Percentiles rank a stretch among this genome's conserved stretches.
Conservation (phyloP, 331 rosid species). For the Malus hybrid region DNA sequence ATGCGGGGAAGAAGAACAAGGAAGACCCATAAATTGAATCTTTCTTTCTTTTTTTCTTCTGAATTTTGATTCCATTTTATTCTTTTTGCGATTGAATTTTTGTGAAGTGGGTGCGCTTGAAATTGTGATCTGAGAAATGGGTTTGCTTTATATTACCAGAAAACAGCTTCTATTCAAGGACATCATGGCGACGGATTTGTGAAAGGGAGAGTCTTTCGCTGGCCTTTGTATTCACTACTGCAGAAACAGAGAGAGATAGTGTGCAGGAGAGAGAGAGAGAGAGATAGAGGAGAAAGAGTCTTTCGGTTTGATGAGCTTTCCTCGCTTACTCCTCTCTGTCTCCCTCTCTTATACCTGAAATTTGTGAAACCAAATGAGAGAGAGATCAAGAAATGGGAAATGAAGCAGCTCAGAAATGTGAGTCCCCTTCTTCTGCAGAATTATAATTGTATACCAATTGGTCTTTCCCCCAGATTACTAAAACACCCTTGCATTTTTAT, state of each 20-base stretch:
- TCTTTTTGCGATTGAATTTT: neutral
- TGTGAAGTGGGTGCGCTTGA: constrained; percentile 3
- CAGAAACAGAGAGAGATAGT: neutral
- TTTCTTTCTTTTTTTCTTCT: too few species aligned
- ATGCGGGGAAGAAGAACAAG: neutral
- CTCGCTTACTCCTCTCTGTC: constrained; percentile 27
- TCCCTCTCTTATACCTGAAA: constrained; percentile 19
- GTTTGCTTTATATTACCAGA: constrained; percentile 31
- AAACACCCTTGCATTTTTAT: constrained; percentile 1
- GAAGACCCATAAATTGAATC: neutral
- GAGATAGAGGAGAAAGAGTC: neutral
- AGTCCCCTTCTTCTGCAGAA: neutral
- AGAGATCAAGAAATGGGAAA: neutral
- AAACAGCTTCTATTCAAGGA: constrained; percentile 49
- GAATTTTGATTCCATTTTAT: neutral
- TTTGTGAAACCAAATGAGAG: neutral
- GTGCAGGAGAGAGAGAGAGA: neutral
- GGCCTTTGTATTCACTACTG: neutral
- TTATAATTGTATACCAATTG: neutral
- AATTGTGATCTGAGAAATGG: constrained; percentile 21
- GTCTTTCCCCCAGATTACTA: neutral
- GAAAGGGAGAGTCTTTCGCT: constrained; percentile 32
- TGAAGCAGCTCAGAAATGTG: neutral
- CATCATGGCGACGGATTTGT: constrained; percentile 45
- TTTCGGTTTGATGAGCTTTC: neutral